Conservation (phyloP, 78 protist species). For the Pigoraptor vietnamica region DNA sequence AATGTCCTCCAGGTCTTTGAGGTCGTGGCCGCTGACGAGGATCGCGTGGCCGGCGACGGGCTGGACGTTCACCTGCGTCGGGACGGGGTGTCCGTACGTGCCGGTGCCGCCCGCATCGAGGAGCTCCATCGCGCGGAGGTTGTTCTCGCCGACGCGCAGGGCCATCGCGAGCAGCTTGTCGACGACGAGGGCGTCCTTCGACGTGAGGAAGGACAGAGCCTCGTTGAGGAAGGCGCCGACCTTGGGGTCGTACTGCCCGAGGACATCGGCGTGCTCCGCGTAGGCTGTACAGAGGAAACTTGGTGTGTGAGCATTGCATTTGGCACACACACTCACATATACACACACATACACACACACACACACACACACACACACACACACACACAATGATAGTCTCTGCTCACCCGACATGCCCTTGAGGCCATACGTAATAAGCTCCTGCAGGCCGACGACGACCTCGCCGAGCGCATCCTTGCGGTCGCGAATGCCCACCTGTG, state of each 20-base stretch:
- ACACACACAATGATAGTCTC: too few relatives aligned
- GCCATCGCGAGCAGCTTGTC: constrained; percentile 21
- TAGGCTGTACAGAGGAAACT: too few relatives aligned
- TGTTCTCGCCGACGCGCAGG: constrained; percentile 46
- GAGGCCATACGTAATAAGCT: constrained; percentile 60
- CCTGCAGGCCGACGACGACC: constrained; percentile 20
- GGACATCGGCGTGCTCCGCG: constrained; percentile 33
- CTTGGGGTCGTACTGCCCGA: not conserved
- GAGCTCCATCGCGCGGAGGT: constrained; percentile 35
- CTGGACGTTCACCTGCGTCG: not conserved
- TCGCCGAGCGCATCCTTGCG: not conserved
- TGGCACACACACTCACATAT: too few relatives aligned
- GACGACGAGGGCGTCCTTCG: not conserved
- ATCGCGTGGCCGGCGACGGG: constrained; percentile 57
- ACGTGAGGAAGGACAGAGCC: constrained; percentile 22
- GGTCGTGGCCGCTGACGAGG: constrained; percentile 73
- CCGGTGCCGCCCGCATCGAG: constrained; percentile 34
- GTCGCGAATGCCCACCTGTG: not conserved
- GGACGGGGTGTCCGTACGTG: constrained; percentile 43
- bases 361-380: too few relatives aligned
- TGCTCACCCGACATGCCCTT: constrained; percentile 71
- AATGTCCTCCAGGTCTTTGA: constrained; percentile 34
- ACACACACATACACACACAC: too few relatives aligned
- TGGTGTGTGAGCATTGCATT: too few relatives aligned
- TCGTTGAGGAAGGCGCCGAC: constrained; percentile 8